Percentiles rank a stretch among this genome's conserved stretches.
Conservation (phyloP, 768 basidiomycete genomes). For the Rhodosporidiobolus odoratus region DNA sequence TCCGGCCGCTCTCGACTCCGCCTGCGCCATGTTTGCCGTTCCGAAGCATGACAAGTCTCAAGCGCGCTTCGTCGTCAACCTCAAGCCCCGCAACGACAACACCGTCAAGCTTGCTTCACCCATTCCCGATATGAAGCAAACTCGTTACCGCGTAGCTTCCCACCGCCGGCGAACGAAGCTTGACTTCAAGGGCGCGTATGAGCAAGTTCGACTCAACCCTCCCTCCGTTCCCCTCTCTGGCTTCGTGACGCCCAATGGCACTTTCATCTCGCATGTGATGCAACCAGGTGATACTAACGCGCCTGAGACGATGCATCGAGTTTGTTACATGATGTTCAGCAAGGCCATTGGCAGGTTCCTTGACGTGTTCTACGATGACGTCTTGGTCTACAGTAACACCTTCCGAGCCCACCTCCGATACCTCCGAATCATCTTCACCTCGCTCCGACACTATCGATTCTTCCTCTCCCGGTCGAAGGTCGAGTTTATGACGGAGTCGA, state of each 20-base stretch:
- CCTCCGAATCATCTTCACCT: slow-evolving; percentile 44
- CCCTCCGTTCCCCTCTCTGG: slow-evolving; percentile 44
- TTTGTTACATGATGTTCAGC: slow-evolving; percentile 46
- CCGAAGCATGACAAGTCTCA: slow-evolving; percentile 9
- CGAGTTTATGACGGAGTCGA: too few species aligned
- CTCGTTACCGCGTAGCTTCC: neutral
- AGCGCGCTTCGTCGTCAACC: slow-evolving; percentile 18
- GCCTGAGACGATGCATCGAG: slow-evolving; percentile 51
- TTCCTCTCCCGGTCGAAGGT: too few species aligned
- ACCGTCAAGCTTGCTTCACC: neutral
- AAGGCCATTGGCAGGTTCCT: slow-evolving; percentile 49
- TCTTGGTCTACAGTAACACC: slow-evolving; percentile 51
- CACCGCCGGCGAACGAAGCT: slow-evolving; percentile 47
- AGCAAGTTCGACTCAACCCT: slow-evolving; percentile 46
- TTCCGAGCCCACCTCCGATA: slow-evolving; percentile 47
- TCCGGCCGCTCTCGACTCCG: slow-evolving; percentile 13
- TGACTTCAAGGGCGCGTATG: slow-evolving; percentile 50
- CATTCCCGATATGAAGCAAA: slow-evolving; percentile 11
- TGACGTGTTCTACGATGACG: slow-evolving; percentile 53
- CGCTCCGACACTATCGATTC: slow-evolving; percentile 43
- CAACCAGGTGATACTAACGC: slow-evolving; percentile 54
- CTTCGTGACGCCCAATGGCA: slow-evolving; percentile 49
- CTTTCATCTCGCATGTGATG: slow-evolving; percentile 49
- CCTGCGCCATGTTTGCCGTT: slow-evolving; percentile 13
- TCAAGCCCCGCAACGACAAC: slow-evolving; percentile 5